Conservation (phyloP, 331 rosid species). For the Pyracantha coccinea region DNA sequence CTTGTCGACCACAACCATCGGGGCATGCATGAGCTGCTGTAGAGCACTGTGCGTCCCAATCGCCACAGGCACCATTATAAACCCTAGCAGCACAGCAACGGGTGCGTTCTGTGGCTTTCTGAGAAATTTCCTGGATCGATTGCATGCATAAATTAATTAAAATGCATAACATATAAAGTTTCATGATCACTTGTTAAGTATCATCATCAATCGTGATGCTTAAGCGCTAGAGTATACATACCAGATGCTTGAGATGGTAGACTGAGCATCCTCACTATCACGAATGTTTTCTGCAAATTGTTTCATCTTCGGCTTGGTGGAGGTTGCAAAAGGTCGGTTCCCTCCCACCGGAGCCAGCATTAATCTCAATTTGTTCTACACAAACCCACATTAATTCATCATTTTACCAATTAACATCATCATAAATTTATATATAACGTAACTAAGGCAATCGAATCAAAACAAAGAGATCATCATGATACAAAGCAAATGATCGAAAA, state of each 20-base stretch:
- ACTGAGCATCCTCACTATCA: neutral
- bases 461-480: neutral
- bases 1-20: constrained; percentile 41
- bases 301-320: constrained; percentile 6
- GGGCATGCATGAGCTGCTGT: constrained; percentile 52
- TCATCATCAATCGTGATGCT: neutral
- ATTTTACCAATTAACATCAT: neutral
- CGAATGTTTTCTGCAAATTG: neutral
- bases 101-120: constrained; percentile 40
- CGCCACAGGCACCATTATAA: constrained; percentile 20
- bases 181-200: neutral
- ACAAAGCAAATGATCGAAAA: neutral
- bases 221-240: no score
- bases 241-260: neutral
- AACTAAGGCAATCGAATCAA: neutral
- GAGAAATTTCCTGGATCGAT: constrained; percentile 8
- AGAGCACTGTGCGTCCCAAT: constrained; percentile 35
- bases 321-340: constrained; percentile 19
- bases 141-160: neutral
- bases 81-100: constrained; percentile 31
- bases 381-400: neutral
- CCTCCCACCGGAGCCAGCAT: constrained; percentile 11
- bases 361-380: constrained; percentile 18
- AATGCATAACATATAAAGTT: neutral
- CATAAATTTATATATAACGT: no score